Evolutionary conservation across 1,139 yeast genomes (phyloP), one percentile per base, ranked within the genome.

Genomic region (Nakaseomyces delphensis): DNA sequence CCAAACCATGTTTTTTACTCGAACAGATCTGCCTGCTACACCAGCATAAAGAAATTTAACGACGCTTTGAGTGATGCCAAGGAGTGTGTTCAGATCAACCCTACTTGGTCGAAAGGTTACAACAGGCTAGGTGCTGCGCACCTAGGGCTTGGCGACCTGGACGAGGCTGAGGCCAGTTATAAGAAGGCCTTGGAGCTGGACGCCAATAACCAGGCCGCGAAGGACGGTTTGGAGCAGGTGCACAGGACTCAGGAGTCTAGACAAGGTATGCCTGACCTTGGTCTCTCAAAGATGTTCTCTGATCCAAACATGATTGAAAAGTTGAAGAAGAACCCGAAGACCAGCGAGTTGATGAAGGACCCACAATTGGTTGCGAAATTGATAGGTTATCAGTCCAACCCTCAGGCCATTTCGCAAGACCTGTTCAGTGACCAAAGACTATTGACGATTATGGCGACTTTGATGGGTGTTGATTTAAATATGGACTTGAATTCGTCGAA

Each of bases 91-190:
- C 73, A 75, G 56, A 77, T 86, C 66, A 86, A 84, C 51, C 79
- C 85, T 18, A 51, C 77, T 3, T 91, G 97, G 96, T 87, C 96
- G 16, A 91, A 91, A 66, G 98, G 97, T 39, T 84, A 83, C 70
- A 83, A 80, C 58, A 82, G 99, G 66, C 83, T 84, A 40, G 99
- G 87, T 44, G 91, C 96, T 51, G 98, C 98, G 27, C 78, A 82
- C 44, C 83, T 73, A 56, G 98, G 98, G 13, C 70, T 83, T 49
- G 89, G 89, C 16, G 76, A 84, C 49, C 72, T 79, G 46, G 86
- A 79, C 32, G 82, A 73, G 31, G 83, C 93, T 35, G 76, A 77
- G 54, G 67, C 66, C 39, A 73, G 83, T 29, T 93, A 87, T 64
- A 72, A 79, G 51, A 80, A 83, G 62, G 95, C 96, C 3, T 69